Base-by-base conservation (phyloP, 192 early-diverging fungal species). In the Lobosporangium transversale region DNA sequence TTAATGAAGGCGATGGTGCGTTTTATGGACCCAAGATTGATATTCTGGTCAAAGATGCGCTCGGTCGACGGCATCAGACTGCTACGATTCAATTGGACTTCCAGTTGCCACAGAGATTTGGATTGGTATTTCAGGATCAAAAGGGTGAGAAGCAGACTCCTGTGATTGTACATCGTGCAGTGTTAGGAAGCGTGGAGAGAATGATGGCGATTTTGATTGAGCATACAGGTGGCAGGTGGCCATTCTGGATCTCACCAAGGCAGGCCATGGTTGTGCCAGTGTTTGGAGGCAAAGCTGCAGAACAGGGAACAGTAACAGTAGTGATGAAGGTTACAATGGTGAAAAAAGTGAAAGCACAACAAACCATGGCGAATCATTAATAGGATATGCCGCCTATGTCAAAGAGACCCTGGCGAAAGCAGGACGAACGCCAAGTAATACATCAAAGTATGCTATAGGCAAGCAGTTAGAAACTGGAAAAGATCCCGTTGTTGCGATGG, bases 21-120 rank as follows among this genome's bases (percentile, higher is more conserved):
- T 98, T 98, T 68, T 98, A 98, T 75, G 96, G 96, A 2, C 96
- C 96, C 57, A 98, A 98, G 70, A 96, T 98, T 59, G 96, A 98
- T 67, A 88, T 96, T 23, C 86, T 89, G 54, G 90, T 98, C 1
- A 80, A 80, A 55, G 97, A 98, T 69, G 91, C 90, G 2, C 66
- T 92, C 6, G 92, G 92, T 14, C 82, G 95, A 32, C 81, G 81
- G 48, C 97, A 97, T 70, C 97, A 98, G 66, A 97, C 94, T 7
- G 97, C 94, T 5, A 98, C 97, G 2, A 89, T 97, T 53, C 97
- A 98, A 79, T 84, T 98, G 23, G 97, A 98, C 79, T 98, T 97
- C 78, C 94, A 98, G 70, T 85, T 98, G 21, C 97, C 97, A 14
- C 84, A 83, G 66, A 81, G 94, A 47, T 98, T 98, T 69, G 79